phyloP scores from a whole-genome alignment of 1,139 yeast genomes.

The Meyerozyma athensensis region DNA sequence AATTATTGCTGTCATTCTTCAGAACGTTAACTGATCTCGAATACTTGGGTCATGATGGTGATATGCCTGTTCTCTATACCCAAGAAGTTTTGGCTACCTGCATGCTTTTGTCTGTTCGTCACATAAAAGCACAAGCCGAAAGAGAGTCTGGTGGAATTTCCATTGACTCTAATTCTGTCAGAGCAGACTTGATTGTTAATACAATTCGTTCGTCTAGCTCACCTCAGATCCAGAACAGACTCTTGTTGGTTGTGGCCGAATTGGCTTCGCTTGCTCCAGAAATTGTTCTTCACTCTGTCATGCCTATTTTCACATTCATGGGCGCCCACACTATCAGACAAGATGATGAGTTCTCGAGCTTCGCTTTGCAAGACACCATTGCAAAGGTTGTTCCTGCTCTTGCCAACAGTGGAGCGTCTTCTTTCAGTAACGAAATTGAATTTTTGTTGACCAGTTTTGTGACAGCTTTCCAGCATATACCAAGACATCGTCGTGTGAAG shows the following conservation, averaged over 20 bases:
- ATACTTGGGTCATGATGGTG: slow-evolving; percentile 85
- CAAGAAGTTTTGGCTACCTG: slow-evolving; percentile 89
- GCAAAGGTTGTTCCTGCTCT: slow-evolving; percentile 89
- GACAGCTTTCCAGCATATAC: slow-evolving; percentile 91
- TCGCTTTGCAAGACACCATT: slow-evolving; percentile 90
- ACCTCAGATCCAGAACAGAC: slow-evolving; percentile 91
- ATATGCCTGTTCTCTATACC: slow-evolving; percentile 82
- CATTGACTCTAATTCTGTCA: slow-evolving; percentile 62
- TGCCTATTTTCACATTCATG: slow-evolving; percentile 99
- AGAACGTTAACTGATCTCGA: slow-evolving; percentile 78
- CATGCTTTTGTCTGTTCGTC: slow-evolving; percentile 65
- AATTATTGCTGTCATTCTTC: slow-evolving; percentile 55
- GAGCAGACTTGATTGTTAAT: slow-evolving; percentile 88
- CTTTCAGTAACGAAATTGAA: slow-evolving; percentile 63
- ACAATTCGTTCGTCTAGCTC: slow-evolving; percentile 85
- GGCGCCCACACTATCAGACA: slow-evolving; percentile 97
- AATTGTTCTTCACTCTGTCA: slow-evolving; percentile 86
- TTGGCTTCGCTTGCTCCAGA: slow-evolving; percentile 89
- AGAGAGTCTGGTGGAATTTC: slow-evolving; percentile 16
- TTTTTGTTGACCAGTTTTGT: slow-evolving; percentile 83
- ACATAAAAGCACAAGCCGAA: slow-evolving; percentile 34
- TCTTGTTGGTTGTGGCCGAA: slow-evolving; percentile 79
- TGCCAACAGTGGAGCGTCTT: slow-evolving; percentile 53
- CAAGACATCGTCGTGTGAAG: slow-evolving; percentile 90
- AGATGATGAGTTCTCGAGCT: slow-evolving; percentile 91